These are phyloP conservation scores for Rutstroemia sp. DNA, from an alignment of 2,329 filamentous ascomycete genomes.

Conservation along the genomic window DNA sequence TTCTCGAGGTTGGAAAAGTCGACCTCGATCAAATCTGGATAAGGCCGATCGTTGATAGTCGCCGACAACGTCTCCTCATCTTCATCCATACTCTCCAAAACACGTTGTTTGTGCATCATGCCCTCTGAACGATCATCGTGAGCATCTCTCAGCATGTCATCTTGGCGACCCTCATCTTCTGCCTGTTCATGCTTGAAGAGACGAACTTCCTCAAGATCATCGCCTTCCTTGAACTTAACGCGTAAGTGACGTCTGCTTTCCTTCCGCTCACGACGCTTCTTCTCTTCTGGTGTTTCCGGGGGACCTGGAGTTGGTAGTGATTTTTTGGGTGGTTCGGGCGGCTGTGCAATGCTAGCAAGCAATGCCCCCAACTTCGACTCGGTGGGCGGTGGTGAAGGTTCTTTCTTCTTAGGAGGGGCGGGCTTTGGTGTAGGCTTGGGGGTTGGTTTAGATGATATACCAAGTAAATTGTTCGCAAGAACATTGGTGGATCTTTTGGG, in stretches of 20 bases:
- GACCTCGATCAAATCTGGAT: conserved; percentile 41
- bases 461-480: conserved; percentile 21
- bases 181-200: conserved; percentile 65
- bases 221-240: conserved; percentile 63
- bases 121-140: conserved; percentile 68
- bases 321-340: conserved; percentile 27
- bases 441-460: conserved; percentile 24
- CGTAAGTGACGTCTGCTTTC: conserved; percentile 63
- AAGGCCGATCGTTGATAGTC: conserved; percentile 41
- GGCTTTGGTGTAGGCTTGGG: conserved; percentile 25
- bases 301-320: conserved; percentile 23
- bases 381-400: conserved; percentile 26
- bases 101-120: conserved; percentile 54
- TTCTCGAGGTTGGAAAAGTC: conserved; percentile 34
- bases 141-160: conserved; percentile 64
- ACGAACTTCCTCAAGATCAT: conserved; percentile 57
- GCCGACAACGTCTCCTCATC: conserved; percentile 34
- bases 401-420: conserved; percentile 30
- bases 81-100: conserved; percentile 43
- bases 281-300: conserved; percentile 61
- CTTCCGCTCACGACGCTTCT: conserved; percentile 60
- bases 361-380: conserved; percentile 29
- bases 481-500: conserved; percentile 19
- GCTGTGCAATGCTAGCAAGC: conserved; percentile 29
- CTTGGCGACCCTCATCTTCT: conserved; percentile 61